These are phyloP conservation scores for Cardamine occulta DNA, from an alignment of 345 rosid species.

Conservation along the genomic window DNA sequence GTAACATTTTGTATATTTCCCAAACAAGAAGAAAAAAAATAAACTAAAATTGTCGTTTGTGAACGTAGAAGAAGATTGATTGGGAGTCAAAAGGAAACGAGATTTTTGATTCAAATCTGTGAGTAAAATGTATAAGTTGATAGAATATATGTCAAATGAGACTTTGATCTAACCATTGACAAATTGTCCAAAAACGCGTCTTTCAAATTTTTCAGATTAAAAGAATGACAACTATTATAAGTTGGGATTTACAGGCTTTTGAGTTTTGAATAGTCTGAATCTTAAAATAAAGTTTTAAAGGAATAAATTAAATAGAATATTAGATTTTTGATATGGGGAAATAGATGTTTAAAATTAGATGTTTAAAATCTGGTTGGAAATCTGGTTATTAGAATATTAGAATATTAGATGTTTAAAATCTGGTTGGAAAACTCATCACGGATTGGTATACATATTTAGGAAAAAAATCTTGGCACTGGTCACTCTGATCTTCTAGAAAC, in stretches of 20 bases:
- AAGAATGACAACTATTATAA: neutral
- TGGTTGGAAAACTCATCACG: neutral
- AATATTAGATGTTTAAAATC: neutral
- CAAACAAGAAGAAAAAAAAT: neutral
- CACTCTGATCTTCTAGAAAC: slow-evolving; percentile 6
- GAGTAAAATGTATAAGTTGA: slow-evolving; percentile 10
- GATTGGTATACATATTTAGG: too few species aligned
- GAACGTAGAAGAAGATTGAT: slow-evolving; percentile 14
- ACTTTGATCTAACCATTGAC: slow-evolving; percentile 30
- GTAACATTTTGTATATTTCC: slow-evolving; percentile 23
- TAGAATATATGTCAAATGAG: slow-evolving; percentile 10
- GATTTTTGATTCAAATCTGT: neutral
- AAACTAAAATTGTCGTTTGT: slow-evolving; percentile 15
- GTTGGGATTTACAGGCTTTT: slow-evolving; percentile 17
- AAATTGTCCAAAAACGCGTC: slow-evolving; percentile 30
- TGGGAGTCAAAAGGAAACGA: neutral
- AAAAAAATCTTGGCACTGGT: neutral
- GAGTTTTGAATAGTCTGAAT: slow-evolving; percentile 1
- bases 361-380: neutral
- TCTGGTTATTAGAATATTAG: too few species aligned
- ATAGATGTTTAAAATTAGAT: slow-evolving; percentile 1
- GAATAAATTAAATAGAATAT: neutral
- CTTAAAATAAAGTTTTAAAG: neutral
- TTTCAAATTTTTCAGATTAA: slow-evolving; percentile 12
- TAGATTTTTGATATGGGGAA: neutral